These are phyloP conservation scores for Earliella scabrosa DNA, from an alignment of 1,284 basidiomycete species.

Conservation along the genomic window DNA sequence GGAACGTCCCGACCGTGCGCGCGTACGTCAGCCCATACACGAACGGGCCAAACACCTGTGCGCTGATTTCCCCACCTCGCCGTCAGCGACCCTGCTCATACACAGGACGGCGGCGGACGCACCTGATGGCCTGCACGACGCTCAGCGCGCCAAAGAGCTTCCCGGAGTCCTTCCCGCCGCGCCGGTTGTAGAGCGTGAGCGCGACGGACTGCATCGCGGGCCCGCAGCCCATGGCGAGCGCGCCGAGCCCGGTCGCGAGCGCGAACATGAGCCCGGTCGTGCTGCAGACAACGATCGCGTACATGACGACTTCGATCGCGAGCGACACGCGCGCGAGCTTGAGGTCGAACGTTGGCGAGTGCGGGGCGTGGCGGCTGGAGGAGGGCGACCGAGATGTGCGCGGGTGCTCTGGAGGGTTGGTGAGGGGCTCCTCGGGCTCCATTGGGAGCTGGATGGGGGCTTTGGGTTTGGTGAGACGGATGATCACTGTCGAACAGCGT, in stretches of 20 bases:
- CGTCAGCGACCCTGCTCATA: too few relatives aligned
- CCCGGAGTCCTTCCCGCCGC: constrained; percentile 57
- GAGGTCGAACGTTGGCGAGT: constrained; percentile 62
- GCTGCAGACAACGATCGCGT: constrained; percentile 53
- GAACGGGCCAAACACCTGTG: constrained; percentile 60
- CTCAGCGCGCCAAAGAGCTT: constrained; percentile 74
- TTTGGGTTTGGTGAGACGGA: constrained; percentile 60
- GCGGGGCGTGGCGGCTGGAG: constrained; percentile 13
- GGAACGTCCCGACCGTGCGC: constrained; percentile 61
- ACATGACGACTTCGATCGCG: constrained; percentile 59
- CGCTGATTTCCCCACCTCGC: constrained; percentile 36
- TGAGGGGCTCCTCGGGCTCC: constrained; percentile 38
- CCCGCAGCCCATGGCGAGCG: constrained; percentile 61
- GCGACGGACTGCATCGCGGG: constrained; percentile 73
- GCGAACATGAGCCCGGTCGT: constrained; percentile 50
- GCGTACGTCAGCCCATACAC: constrained; percentile 64
- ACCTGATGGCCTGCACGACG: constrained; percentile 71
- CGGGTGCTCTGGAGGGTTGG: constrained; percentile 10
- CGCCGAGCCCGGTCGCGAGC: constrained; percentile 45
- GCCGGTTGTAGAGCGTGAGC: constrained; percentile 59
- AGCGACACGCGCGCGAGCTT: constrained; percentile 61
- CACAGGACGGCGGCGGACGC: too few relatives aligned
- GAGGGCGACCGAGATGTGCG: constrained; percentile 2
- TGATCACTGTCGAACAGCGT: too few relatives aligned
- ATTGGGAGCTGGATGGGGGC: constrained; percentile 45